phyloP scores from a whole-genome alignment of 176 grass and related monocot species.

The Cymbopogon citratus region DNA sequence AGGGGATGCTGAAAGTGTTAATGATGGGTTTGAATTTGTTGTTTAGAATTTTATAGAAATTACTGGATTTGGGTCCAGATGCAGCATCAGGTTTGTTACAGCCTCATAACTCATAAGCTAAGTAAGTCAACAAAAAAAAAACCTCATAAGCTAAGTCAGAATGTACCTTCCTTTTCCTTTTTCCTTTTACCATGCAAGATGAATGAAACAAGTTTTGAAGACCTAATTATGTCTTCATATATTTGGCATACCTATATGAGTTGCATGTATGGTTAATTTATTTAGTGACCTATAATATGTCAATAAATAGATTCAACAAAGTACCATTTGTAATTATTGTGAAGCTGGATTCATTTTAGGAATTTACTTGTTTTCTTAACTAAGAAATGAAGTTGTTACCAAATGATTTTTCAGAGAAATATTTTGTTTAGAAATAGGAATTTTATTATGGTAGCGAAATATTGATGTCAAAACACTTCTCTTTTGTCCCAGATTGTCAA shows the following conservation, averaged over 20 bases:
- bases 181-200: background rate
- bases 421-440: background rate
- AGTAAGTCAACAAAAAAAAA: too few relatives aligned
- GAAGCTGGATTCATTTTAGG: background rate
- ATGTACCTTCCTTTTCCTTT: slow-evolving; percentile 12
- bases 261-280: background rate
- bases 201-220: background rate
- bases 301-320: slow-evolving; percentile 2
- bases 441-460: slow-evolving; percentile 43
- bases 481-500: slow-evolving; percentile 68
- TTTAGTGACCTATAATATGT: background rate
- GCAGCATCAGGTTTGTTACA: slow-evolving; percentile 63
- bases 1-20: slow-evolving; percentile 71
- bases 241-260: background rate
- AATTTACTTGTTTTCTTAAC: background rate
- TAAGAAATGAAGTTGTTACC: background rate
- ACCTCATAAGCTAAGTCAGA: too few relatives aligned
- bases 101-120: too few relatives aligned
- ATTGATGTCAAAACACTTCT: slow-evolving; percentile 72
- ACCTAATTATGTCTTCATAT: background rate
- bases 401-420: background rate
- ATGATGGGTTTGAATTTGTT: slow-evolving; percentile 67
- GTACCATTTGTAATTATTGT: background rate
- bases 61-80: slow-evolving; percentile 73
- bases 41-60: slow-evolving; percentile 84